These are phyloP conservation scores for Chrysosphaeria jannelii DNA, from an alignment of 2,329 filamentous ascomycete genomes.

Conservation along the genomic window DNA sequence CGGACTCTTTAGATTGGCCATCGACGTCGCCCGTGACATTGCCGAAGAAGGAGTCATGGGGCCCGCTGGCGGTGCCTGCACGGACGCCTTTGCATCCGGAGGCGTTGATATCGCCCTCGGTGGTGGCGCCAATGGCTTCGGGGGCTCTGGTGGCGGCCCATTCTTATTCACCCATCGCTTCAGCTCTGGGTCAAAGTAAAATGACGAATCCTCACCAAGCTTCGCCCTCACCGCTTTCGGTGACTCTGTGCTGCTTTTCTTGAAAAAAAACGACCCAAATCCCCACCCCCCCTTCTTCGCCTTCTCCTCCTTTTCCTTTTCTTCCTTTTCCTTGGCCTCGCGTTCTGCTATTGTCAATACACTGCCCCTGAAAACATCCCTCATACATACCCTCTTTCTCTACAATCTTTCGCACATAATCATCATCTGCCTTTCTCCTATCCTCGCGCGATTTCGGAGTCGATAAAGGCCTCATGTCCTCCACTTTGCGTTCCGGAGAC, in stretches of 20 bases:
- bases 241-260: constrained; percentile 11
- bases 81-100: no score
- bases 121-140: constrained; percentile 45
- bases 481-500: no score
- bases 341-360: no score
- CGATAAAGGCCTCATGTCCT: no score
- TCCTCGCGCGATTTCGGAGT: constrained; percentile 36
- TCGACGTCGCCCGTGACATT: constrained; percentile 15
- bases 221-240: constrained; percentile 66
- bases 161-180: constrained; percentile 99
- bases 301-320: constrained; percentile 21
- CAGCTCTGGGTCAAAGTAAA: constrained; percentile 83
- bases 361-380: no score
- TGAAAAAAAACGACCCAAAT: constrained; percentile 68
- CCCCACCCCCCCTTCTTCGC: constrained; percentile 47
- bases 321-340: no score
- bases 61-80: constrained; percentile 61
- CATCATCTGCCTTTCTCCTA: constrained; percentile 52
- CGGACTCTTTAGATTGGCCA: constrained; percentile 15
- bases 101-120: no score
- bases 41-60: constrained; percentile 14
- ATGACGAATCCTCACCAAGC: constrained; percentile 72
- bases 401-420: constrained; percentile 60
- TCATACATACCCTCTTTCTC: no score
- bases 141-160: constrained; percentile 30